A percentile compares a stretch with the other conserved stretches of the same genome.
Evolutionary conservation across 2,329 filamentous ascomycete species (phyloP).

Genomic region (Fusarium chlamydosporum): DNA sequence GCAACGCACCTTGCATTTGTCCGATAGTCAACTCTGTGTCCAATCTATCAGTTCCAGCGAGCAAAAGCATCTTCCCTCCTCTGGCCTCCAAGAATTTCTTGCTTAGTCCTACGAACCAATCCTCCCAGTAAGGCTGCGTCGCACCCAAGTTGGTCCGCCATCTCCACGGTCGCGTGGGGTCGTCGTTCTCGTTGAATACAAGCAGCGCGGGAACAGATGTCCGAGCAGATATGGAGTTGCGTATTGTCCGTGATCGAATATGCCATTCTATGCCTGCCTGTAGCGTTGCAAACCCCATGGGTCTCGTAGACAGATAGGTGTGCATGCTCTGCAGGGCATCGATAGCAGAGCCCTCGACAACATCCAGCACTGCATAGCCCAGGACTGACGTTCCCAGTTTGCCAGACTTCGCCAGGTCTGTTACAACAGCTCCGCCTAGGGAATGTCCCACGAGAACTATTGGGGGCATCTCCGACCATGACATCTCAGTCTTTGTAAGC

Average conservation of each 20-base stretch:
- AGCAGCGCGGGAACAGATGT: slow-evolving; percentile 89
- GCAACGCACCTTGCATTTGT: slow-evolving; percentile 88
- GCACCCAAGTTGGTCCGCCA: slow-evolving; percentile 89
- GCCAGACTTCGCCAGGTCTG: slow-evolving; percentile 80
- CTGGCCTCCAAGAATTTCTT: slow-evolving; percentile 86
- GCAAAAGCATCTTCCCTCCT: slow-evolving; percentile 85
- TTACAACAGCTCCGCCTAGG: slow-evolving; percentile 91
- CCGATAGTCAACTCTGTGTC: slow-evolving; percentile 95
- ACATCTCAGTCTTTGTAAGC: slow-evolving; percentile 76
- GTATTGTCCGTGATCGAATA: slow-evolving; percentile 86
- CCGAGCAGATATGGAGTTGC: slow-evolving; percentile 85
- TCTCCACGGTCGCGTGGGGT: slow-evolving; percentile 70
- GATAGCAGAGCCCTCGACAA: slow-evolving; percentile 96
- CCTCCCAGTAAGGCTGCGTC: slow-evolving; percentile 93
- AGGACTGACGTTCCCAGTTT: slow-evolving; percentile 77
- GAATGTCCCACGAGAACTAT: slow-evolving; percentile 91
- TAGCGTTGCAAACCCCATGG: slow-evolving; percentile 81
- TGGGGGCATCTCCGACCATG: slow-evolving; percentile 80
- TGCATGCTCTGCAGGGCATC: slow-evolving; percentile 96
- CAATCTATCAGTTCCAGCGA: slow-evolving; percentile 90
- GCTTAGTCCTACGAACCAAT: slow-evolving; percentile 91
- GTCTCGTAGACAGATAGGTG: slow-evolving; percentile 86
- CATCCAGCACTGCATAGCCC: slow-evolving; percentile 91
- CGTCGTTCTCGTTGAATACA: slow-evolving; percentile 60
- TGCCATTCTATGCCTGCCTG: slow-evolving; percentile 94